These are phyloP conservation scores for Saussurea involucrata DNA, from an alignment of 129 eudicot species.

Conservation along the genomic window DNA sequence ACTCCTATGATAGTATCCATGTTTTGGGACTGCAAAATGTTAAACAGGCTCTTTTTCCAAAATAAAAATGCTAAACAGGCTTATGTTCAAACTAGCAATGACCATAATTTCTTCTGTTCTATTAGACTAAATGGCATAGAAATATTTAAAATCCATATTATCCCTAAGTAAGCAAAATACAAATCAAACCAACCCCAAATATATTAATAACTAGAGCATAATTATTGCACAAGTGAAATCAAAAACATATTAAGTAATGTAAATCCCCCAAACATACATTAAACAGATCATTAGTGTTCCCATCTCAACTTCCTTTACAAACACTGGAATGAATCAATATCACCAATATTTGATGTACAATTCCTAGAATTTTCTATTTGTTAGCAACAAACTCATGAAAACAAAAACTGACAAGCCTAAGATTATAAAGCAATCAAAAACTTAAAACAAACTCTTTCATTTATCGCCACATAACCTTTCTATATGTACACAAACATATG, in stretches of 20 bases:
- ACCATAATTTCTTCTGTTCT: constrained; percentile 1
- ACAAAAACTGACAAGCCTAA: background rate
- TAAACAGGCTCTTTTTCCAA: too few species aligned
- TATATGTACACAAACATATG: background rate
- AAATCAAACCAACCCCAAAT: background rate
- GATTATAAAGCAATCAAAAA: background rate
- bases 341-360: background rate
- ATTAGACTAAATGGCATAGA: background rate
- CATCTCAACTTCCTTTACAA: background rate
- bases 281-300: background rate
- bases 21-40: background rate
- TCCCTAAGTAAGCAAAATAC: background rate
- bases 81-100: background rate
- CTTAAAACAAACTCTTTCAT: background rate
- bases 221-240: background rate
- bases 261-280: background rate
- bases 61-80: too few species aligned
- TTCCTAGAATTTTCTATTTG: background rate
- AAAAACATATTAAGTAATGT: background rate
- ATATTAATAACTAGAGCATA: background rate
- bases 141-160: background rate
- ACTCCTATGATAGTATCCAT: background rate
- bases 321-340: background rate
- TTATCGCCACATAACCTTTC: background rate
- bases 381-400: background rate